Conservation (phyloP, 768 basidiomycete genomes). For the Russula lepida region DNA sequence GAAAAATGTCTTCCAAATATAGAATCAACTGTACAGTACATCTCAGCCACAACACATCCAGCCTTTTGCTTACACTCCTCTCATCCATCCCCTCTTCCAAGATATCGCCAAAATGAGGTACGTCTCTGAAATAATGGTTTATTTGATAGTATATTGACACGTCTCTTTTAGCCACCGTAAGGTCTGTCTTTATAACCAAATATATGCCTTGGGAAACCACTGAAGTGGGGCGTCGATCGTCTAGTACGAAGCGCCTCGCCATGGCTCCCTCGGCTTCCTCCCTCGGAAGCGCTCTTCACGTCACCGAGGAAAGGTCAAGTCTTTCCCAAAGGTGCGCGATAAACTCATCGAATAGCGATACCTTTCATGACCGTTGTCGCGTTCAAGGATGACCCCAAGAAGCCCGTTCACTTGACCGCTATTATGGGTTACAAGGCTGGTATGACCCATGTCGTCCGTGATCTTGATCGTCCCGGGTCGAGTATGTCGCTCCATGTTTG, state of each 20-base stretch:
- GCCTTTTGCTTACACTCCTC: no score
- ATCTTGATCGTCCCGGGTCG: constrained; percentile 98
- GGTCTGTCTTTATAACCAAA: constrained; percentile 36
- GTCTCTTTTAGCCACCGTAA: constrained; percentile 66
- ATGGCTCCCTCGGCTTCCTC: constrained; percentile 95
- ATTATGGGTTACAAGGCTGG: constrained; percentile 99
- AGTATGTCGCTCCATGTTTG: constrained; percentile 49
- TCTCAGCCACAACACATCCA: constrained; percentile 12
- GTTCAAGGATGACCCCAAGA: constrained; percentile 93
- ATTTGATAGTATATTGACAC: constrained; percentile 18
- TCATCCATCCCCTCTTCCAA: constrained; percentile 18
- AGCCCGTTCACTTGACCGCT: constrained; percentile 97
- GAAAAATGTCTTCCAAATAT: neutral
- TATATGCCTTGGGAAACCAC: constrained; percentile 20
- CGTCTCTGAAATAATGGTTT: constrained; percentile 10
- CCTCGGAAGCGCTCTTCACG: constrained; percentile 95
- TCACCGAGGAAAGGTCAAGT: constrained; percentile 98
- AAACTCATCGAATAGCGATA: neutral
- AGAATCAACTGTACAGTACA: constrained; percentile 21
- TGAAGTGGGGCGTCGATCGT: constrained; percentile 25
- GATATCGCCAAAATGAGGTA: constrained; percentile 32
- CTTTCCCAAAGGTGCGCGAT: constrained; percentile 85
- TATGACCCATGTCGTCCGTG: constrained; percentile 99
- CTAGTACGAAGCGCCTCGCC: constrained; percentile 96
- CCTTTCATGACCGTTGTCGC: neutral